Base-by-base conservation (phyloP, 192 early-diverging fungal genomes). In the Backusella tarrabulga region DNA sequence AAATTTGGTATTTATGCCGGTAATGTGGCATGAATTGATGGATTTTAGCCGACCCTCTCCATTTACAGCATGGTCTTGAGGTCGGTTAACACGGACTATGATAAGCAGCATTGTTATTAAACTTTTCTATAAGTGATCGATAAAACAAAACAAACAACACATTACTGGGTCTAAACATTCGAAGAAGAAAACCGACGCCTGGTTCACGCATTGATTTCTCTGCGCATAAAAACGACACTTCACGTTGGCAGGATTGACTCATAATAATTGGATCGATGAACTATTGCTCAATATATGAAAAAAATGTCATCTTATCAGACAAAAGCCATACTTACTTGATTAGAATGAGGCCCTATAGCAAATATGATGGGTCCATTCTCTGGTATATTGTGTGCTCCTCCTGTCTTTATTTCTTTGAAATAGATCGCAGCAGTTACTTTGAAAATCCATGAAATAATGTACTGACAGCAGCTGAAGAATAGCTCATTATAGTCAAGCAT, bases 251-350 rank as follows among this genome's bases (percentile, higher is more conserved):
- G 72, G 94, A 91, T 68, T 89, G 90, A 77, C 96, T 91, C 9
- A 99, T 83, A 76, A 98, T 91, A 41, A 97, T 72, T 6, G 97
- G 96, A 83, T 99, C 98, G 35, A 99, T 92, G 86, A 99, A 98
- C 91, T 95, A 84, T 69, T 34, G 19, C 34, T 17, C 17, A 35
- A 17, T 40, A 17, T 40, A 7, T 63, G n/a, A 21, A 34, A 67
- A 42, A 6, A 50, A n/a, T 50, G 19, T 6, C 36, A 42, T 38
- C 12, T 32, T 50, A 50, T 21, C 4, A 15, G 3, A n/a, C 4
- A n/a, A 17, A 50, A 0, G 1, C 6, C 1, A 0, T n/a, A 34
- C 79, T 78, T 87, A 88, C 88, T 85, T 95, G 91, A 84, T 92
- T 92, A 67, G 89, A 87, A 81, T 94, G 92, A 52, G 91, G 92